Percentiles rank a stretch among this genome's conserved stretches.
These are phyloP conservation scores for Aureobasidium namibiae DNA, from an alignment of 2,329 filamentous ascomycete genomes.

Conservation along the genomic window DNA sequence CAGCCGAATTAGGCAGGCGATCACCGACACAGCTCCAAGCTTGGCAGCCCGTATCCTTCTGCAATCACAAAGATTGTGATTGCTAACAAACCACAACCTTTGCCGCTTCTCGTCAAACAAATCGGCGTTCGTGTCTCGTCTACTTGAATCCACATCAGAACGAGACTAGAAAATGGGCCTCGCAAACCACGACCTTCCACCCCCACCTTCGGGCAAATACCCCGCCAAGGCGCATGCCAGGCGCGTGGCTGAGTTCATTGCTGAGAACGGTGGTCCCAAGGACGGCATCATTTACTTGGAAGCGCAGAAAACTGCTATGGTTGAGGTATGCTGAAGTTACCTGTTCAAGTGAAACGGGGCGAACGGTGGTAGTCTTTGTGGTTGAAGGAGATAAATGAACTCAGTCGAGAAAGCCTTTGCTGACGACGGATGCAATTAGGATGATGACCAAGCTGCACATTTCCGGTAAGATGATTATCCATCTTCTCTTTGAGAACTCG, in stretches of 20 bases:
- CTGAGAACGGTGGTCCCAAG: slow-evolving; percentile 53
- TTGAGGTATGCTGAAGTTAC: slow-evolving; percentile 45
- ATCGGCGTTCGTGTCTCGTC: no score
- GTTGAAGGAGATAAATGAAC: neutral
- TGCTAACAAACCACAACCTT: neutral
- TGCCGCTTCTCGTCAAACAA: neutral
- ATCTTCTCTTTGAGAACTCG: neutral
- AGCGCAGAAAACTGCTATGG: slow-evolving; percentile 68
- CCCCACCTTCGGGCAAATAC: slow-evolving; percentile 45
- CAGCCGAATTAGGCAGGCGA: slow-evolving; percentile 6
- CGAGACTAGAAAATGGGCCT: slow-evolving; percentile 15
- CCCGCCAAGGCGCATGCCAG: slow-evolving; percentile 82
- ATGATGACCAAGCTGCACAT: slow-evolving; percentile 64
- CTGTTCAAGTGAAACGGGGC: neutral
- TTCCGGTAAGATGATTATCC: neutral
- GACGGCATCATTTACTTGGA: slow-evolving; percentile 79
- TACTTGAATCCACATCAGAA: no score
- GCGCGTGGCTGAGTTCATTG: slow-evolving; percentile 73
- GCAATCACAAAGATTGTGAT: no score
- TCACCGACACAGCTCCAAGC: slow-evolving; percentile 1
- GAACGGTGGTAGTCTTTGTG: neutral
- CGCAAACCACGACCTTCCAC: slow-evolving; percentile 27
- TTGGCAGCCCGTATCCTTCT: neutral
- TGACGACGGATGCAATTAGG: slow-evolving; percentile 31
- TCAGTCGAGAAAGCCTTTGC: neutral